Conservation (phyloP, 106 monocot species). For the Dioscorea dumetorum region DNA sequence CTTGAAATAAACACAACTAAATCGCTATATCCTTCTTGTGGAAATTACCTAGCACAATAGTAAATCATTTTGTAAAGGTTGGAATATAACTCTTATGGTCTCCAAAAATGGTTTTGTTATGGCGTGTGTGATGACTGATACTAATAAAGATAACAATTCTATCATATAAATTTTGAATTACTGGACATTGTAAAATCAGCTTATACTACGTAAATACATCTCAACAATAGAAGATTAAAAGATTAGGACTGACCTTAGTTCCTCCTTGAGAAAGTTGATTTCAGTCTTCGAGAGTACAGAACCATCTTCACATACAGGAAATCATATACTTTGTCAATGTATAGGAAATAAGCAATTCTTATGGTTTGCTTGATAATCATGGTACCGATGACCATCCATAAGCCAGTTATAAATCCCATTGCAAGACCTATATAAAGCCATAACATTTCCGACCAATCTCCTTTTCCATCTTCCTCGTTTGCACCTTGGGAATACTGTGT, state of each 20-base stretch:
- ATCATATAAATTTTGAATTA: too few species aligned
- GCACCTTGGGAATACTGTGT: neutral
- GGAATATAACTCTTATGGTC: too few species aligned
- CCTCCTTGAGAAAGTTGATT: neutral
- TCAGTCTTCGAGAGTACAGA: neutral
- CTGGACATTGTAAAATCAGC: neutral
- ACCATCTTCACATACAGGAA: neutral
- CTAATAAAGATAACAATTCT: neutral
- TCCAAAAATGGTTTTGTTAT: neutral
- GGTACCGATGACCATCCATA: neutral
- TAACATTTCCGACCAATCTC: neutral
- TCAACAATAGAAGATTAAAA: neutral
- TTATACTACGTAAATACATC: too few species aligned
- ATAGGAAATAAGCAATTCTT: conserved; percentile 1
- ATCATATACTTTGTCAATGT: neutral
- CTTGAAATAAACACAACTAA: too few species aligned
- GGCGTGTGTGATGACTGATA: neutral
- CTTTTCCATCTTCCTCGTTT: neutral
- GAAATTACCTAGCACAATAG: too few species aligned
- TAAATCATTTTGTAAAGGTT: too few species aligned
- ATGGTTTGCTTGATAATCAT: neutral
- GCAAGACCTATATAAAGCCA: conserved; percentile 2
- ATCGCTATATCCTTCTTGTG: too few species aligned
- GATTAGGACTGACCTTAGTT: neutral
- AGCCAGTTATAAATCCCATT: conserved; percentile 1